Evolutionary conservation across 1,284 basidiomycete species (phyloP).

Genomic region (Meripilus lineatus): DNA sequence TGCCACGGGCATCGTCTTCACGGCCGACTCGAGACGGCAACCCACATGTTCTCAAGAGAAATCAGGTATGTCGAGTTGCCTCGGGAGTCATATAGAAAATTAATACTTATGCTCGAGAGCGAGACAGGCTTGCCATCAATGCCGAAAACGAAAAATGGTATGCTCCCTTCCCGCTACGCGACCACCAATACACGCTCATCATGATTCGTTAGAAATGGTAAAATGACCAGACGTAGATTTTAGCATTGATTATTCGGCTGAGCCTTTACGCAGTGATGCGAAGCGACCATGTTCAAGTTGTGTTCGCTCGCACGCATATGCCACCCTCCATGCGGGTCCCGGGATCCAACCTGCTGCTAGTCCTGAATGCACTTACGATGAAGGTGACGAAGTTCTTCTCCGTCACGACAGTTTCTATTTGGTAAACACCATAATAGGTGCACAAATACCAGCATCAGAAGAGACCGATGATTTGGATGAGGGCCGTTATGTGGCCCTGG

Average conservation of each 20-base stretch:
- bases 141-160: conserved; percentile 11
- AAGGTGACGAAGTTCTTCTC: conserved; percentile 8
- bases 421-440: conserved; percentile 2
- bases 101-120: not conserved
- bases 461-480: conserved; percentile 1
- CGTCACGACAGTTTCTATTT: conserved; percentile 1
- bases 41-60: conserved; percentile 7
- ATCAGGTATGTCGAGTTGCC: conserved; percentile 6
- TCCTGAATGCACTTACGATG: conserved; percentile 16
- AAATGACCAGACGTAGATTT: not conserved
- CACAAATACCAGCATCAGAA: conserved; percentile 8
- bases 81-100: not conserved
- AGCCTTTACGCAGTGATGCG: conserved; percentile 4
- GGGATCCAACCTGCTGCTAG: conserved; percentile 5
- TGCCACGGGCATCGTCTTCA: no score
- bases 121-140: conserved; percentile 12
- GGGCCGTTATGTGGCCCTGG: not conserved
- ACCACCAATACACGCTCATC: not conserved
- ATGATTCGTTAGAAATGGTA: conserved; percentile 6
- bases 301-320: conserved; percentile 16
- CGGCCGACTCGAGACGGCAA: no score
- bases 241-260: not conserved
- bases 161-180: not conserved
- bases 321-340: conserved; percentile 10
- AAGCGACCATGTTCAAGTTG: conserved; percentile 10